Percentiles rank a stretch among this genome's conserved stretches.
These are phyloP conservation scores for Ballota nigra DNA, from an alignment of 257 asterid genomes.

Conservation along the genomic window DNA sequence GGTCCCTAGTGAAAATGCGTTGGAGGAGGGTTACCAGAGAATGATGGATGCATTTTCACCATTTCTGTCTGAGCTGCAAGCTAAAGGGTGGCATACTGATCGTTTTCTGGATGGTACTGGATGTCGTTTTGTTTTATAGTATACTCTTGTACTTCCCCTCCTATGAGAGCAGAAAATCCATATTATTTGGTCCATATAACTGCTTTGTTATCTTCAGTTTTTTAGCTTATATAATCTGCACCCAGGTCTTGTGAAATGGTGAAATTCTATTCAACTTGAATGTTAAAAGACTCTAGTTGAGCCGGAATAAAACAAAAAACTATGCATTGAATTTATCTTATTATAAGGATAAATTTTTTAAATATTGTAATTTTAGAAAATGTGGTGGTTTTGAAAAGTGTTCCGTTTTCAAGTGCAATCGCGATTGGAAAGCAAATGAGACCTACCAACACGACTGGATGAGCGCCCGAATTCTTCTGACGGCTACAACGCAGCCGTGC, in stretches of 20 bases:
- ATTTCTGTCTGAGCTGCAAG: slow-evolving; percentile 64
- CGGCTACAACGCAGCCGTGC: no score
- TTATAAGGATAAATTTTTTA: no score
- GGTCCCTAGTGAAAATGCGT: slow-evolving; percentile 21
- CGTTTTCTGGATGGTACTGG: slow-evolving; percentile 95
- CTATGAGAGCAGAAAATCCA: not conserved
- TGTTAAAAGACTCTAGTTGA: not conserved
- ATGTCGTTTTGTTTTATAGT: slow-evolving; percentile 55
- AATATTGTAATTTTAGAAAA: no score
- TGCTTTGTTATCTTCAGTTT: not conserved
- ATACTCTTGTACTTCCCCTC: not conserved
- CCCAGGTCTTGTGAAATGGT: not conserved
- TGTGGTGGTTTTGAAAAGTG: no score
- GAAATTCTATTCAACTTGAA: not conserved
- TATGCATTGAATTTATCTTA: no score
- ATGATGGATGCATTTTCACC: slow-evolving; percentile 57
- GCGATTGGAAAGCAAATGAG: no score
- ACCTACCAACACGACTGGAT: no score
- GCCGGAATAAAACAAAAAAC: not conserved
- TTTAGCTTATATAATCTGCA: not conserved
- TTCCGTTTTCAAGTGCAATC: no score
- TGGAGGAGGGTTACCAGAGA: slow-evolving; percentile 60
- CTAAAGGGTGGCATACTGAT: slow-evolving; percentile 98
- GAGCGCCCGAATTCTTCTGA: no score
- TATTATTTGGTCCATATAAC: not conserved